A percentile compares a stretch with the other conserved stretches of the same genome.
Evolutionary conservation across 129 eudicot genomes (phyloP).

Genomic region (Pulicaria dysenterica): DNA sequence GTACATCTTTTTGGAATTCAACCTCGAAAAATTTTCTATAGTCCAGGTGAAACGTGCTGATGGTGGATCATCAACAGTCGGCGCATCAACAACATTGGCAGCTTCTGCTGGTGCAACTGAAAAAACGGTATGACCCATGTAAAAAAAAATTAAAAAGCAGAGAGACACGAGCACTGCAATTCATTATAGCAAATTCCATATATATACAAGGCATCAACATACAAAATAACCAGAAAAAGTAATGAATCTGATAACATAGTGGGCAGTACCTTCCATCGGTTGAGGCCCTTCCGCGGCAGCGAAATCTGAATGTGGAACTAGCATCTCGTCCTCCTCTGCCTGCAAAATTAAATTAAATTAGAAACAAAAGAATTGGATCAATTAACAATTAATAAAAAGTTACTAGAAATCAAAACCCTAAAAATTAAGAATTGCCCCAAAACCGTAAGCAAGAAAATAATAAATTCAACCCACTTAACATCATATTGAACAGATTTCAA

Average conservation of each 20-base stretch:
- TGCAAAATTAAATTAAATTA: conserved; percentile 35
- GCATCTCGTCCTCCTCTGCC: conserved; percentile 90
- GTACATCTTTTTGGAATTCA: conserved; percentile 60
- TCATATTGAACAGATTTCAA: neutral
- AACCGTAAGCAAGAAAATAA: neutral
- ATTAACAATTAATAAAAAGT: conserved; percentile 2
- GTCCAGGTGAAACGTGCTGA: conserved; percentile 84
- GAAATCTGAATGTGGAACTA: conserved; percentile 76
- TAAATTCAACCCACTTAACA: conserved; percentile 19
- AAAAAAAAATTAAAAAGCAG: neutral
- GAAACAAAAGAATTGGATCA: conserved; percentile 36
- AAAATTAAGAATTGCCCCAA: conserved; percentile 21
- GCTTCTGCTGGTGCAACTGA: conserved; percentile 62
- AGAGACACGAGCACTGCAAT: conserved; percentile 2
- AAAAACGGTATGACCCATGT: conserved; percentile 4
- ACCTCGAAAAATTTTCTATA: conserved; percentile 66
- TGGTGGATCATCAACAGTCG: conserved; percentile 73
- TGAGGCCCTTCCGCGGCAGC: conserved; percentile 68
- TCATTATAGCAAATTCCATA: conserved; percentile 15
- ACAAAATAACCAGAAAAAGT: neutral
- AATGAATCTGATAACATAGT: conserved; percentile 5
- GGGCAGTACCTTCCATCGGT: conserved; percentile 80
- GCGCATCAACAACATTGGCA: conserved; percentile 55
- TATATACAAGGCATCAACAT: neutral
- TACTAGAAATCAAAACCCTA: conserved; percentile 42